Evolutionary conservation across 2,329 filamentous ascomycete genomes (phyloP), one percentile per base, ranked within the genome.

Genomic region (Aureobasidium sp.): DNA sequence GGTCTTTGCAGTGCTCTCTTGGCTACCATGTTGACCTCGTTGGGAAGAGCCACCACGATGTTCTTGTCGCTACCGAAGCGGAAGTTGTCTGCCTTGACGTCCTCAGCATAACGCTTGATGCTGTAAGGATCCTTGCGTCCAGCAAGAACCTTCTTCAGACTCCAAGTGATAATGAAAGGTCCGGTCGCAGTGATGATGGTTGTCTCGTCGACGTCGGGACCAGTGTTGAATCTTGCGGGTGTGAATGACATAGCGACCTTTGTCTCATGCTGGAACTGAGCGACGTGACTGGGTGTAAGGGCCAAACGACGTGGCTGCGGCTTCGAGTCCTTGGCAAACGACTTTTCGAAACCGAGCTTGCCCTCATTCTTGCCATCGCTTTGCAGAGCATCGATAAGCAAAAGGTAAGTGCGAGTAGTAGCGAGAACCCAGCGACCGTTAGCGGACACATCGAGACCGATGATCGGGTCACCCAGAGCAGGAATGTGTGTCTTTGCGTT

Each of bases 51-150:
- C 39, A 99, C 93, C 70, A 99, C 96, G 68, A 99, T 91, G 70
- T 97, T 97, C 83, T 96, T 96, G 75, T 99, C 94, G 5, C 88
- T 92, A 50, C 93, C 93, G 70, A 91, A 99, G 70, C 94, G 91
- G 85, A 99, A 99, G 74, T 99, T 96, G 74, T 99, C 94, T 4
- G 94, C 94, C 81, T 95, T 97, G 71, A 99, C 91, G 65, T 96
- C 89, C 70, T 99, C 94, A 0, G 85, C 83, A 72, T 99, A 99
- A 16, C 94, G 88, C 81, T 97, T 97, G 81, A 99, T 97, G 68
- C 87, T 89, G 78, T 99, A 99, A 0, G 93, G 88, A 63, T 94
- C 89, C 75, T 92, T 94, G 66, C 83, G 83, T 58, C 90, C 90
- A 27, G 81, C 82, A 14, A 97, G 75, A 0, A 97, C 83, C 79